Evolutionary conservation across 192 early-diverging fungal genomes (phyloP).

Genomic region (Gaertneriomyces semiglobifer): DNA sequence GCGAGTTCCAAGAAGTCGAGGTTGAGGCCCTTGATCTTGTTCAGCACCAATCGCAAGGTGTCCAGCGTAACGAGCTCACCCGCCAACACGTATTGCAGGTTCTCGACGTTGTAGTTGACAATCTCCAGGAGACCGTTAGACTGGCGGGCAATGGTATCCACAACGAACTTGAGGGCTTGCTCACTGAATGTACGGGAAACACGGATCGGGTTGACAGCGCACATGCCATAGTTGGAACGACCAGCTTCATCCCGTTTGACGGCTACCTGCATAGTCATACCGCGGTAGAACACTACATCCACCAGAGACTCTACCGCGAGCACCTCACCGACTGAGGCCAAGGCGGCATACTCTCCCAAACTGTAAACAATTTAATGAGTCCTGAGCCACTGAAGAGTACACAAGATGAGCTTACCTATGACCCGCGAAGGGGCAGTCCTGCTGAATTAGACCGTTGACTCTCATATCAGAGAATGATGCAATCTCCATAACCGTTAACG

Average conservation of each 20-base stretch:
- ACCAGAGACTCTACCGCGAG: slow-evolving; percentile 79
- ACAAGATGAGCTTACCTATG: slow-evolving; percentile 57
- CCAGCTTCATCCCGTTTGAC: slow-evolving; percentile 74
- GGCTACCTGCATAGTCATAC: slow-evolving; percentile 97
- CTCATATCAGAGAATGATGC: slow-evolving; percentile 88
- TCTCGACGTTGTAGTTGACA: slow-evolving; percentile 97
- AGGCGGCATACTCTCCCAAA: slow-evolving; percentile 91
- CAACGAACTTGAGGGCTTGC: slow-evolving; percentile 76
- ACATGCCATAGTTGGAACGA: slow-evolving; percentile 92
- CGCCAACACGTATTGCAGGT: slow-evolving; percentile 93
- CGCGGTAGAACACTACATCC: slow-evolving; percentile 93
- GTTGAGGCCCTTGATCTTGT: slow-evolving; percentile 82
- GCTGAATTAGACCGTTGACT: slow-evolving; percentile 79
- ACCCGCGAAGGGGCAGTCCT: slow-evolving; percentile 81
- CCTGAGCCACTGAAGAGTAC: slow-evolving; percentile 3
- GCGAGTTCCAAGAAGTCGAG: slow-evolving; percentile 83
- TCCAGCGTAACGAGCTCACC: slow-evolving; percentile 81
- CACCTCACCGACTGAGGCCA: slow-evolving; percentile 84
- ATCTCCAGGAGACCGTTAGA: slow-evolving; percentile 82
- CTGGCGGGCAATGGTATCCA: slow-evolving; percentile 75
- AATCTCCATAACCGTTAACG: slow-evolving; percentile 85
- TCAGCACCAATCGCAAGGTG: slow-evolving; percentile 74
- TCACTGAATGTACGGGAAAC: slow-evolving; percentile 83
- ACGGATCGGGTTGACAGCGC: slow-evolving; percentile 87
- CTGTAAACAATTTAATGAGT: slow-evolving; percentile 20